A percentile compares a stretch with the other conserved stretches of the same genome.
Conservation (phyloP, 1,139 yeast genomes). For the Yamadazyma songkhlaensis region DNA sequence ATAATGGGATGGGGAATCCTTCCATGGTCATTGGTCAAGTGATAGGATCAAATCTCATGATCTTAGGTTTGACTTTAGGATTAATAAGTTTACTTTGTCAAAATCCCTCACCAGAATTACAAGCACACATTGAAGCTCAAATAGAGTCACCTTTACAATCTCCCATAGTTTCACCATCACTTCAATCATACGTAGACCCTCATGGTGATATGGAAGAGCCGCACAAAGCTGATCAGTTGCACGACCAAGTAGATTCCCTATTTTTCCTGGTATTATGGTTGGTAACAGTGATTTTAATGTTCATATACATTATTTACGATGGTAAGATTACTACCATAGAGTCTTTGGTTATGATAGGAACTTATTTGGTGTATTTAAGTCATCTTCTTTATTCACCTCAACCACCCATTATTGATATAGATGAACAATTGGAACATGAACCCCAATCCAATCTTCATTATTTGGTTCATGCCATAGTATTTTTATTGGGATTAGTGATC, state of each 20-base stretch:
- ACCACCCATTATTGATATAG: conserved; percentile 9
- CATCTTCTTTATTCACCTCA: conserved; percentile 9
- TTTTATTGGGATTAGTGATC: conserved; percentile 3
- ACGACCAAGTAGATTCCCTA: neutral
- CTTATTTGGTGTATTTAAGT: conserved; percentile 32
- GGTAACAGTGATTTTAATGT: conserved; percentile 31
- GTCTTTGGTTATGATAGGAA: conserved; percentile 39
- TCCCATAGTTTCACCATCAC: too few relatives aligned
- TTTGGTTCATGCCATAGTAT: conserved; percentile 6
- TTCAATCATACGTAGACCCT: too few relatives aligned
- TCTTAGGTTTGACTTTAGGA: conserved; percentile 38
- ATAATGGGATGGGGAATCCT: conserved; percentile 29
- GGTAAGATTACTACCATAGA: conserved; percentile 48
- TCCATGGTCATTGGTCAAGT: conserved; percentile 42
- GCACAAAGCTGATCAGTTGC: too few relatives aligned
- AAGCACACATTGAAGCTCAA: neutral
- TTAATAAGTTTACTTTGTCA: conserved; percentile 20
- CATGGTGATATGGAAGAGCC: too few relatives aligned
- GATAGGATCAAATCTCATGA: conserved; percentile 36
- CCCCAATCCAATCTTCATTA: conserved; percentile 4
- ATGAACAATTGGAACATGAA: conserved; percentile 6
- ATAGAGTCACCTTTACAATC: neutral
- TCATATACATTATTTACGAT: conserved; percentile 47
- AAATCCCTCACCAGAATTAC: neutral
- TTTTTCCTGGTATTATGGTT: conserved; percentile 26